Evolutionary conservation across 257 asterid species (phyloP).

Genomic region (Pogostemon cablin): DNA sequence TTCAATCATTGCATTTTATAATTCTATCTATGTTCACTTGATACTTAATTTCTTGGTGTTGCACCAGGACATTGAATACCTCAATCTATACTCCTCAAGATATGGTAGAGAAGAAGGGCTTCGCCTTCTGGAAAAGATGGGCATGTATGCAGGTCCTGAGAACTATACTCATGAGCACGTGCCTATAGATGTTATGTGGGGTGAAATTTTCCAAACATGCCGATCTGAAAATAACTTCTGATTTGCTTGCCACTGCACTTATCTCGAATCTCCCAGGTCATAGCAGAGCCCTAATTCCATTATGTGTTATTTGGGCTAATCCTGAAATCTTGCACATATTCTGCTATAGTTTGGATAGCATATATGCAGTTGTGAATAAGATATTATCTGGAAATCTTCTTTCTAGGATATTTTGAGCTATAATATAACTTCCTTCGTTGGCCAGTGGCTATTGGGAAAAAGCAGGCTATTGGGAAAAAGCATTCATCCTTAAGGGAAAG

Average conservation of each 20-base stretch:
- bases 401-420: too few species aligned
- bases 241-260: conserved; percentile 14
- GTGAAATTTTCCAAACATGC: conserved; percentile 87
- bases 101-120: conserved; percentile 90
- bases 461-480: too few species aligned
- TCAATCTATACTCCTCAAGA: conserved; percentile 76
- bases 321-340: not conserved
- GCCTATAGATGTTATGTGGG: conserved; percentile 87
- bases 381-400: too few species aligned
- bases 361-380: too few species aligned
- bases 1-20: not conserved
- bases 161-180: conserved; percentile 81
- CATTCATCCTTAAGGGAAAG: too few species aligned
- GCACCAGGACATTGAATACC: conserved; percentile 80
- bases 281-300: not conserved
- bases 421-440: too few species aligned
- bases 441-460: too few species aligned
- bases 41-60: not conserved
- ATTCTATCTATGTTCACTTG: not conserved
- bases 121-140: conserved; percentile 75
- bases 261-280: not conserved
- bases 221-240: conserved; percentile 41
- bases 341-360: not conserved
- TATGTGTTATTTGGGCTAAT: conserved; percentile 5
- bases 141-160: conserved; percentile 88